Evolutionary conservation across 1,284 basidiomycete species (phyloP), one percentile per base, ranked within the genome.

Genomic region (Taiwanofungus camphoratus): DNA sequence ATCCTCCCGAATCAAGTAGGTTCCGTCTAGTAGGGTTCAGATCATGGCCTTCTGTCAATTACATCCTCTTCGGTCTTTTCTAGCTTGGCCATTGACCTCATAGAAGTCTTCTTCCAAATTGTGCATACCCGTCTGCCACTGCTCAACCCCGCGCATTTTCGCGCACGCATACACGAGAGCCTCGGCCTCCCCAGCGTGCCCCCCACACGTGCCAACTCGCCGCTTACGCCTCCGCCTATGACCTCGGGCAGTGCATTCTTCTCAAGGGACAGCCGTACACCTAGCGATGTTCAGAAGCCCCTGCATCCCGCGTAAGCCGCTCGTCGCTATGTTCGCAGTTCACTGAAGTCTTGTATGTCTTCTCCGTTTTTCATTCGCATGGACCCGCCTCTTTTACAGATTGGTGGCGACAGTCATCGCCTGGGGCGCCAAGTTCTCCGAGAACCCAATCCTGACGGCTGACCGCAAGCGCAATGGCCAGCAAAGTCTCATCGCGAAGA

Each of bases 371-470:
- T n/a, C n/a, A n/a, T n/a, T n/a, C n/a, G n/a, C n/a, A n/a, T n/a
- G n/a, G n/a, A n/a, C n/a, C n/a, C n/a, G n/a, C n/a, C n/a, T 11
- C 6, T 13, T 23, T 16, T 26, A 19, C 42, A 62, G 60, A 2
- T 70, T 93, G 13, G 73, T 95, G 29, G 92, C 92, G 3, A 85
- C 87, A 1, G 83, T 93, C n/a, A 70, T 96, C 36, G 90, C 92
- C 0, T 94, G 89, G 84, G 92, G 92, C 16, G 83, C 89, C 32
- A 91, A 92, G 55, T 95, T 95, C 61, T 88, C 87, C 8, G 90
- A 94, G 54, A 87, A 93, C 59, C 81, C 84, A 0, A 65, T 92
- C 48, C 76, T 95, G 36, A 71, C 82, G 5, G 76, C 80, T 21
- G 92, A 95, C 65, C 75, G 91, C 34, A 70, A 75, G 39, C 79